These are phyloP conservation scores for Elongisporangium undulatum DNA, from an alignment of 352 stramenopile species.

Conservation along the genomic window DNA sequence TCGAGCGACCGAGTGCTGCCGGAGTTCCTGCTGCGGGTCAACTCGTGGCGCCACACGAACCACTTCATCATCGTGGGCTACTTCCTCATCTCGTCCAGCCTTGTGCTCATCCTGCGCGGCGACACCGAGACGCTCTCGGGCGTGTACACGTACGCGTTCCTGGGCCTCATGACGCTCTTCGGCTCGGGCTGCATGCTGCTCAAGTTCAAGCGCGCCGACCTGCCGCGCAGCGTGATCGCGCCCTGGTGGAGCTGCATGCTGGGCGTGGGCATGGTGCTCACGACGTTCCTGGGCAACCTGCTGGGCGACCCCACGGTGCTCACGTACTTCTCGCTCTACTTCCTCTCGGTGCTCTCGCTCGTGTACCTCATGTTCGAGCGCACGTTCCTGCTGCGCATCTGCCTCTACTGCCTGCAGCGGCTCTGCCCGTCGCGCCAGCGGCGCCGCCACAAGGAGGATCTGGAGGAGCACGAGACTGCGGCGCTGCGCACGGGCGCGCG, in stretches of 20 bases:
- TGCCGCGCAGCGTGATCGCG: slow-evolving; percentile 84
- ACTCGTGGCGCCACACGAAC: slow-evolving; percentile 84
- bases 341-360: slow-evolving; percentile 71
- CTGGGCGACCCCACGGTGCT: slow-evolving; percentile 82
- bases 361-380: slow-evolving; percentile 89
- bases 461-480: slow-evolving; percentile 24
- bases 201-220: slow-evolving; percentile 92
- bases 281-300: slow-evolving; percentile 83
- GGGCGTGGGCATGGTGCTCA: slow-evolving; percentile 77
- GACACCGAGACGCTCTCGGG: slow-evolving; percentile 91
- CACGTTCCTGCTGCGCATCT: slow-evolving; percentile 81
- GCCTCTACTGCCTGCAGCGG: slow-evolving; percentile 71
- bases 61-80: slow-evolving; percentile 92
- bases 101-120: slow-evolving; percentile 88
- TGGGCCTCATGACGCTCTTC: slow-evolving; percentile 94
- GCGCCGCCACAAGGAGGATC: background rate
- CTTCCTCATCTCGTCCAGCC: slow-evolving; percentile 84
- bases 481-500: slow-evolving; percentile 68
- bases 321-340: slow-evolving; percentile 89
- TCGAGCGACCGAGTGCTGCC: slow-evolving; percentile 88
- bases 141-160: slow-evolving; percentile 95
- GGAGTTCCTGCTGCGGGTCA: slow-evolving; percentile 74
- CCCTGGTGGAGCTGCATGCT: slow-evolving; percentile 87
- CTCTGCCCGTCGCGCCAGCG: slow-evolving; percentile 59
- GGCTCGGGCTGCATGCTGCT: slow-evolving; percentile 92